These are phyloP conservation scores for Pleomassaria siparia DNA, from an alignment of 2,329 filamentous ascomycete species.

Conservation along the genomic window DNA sequence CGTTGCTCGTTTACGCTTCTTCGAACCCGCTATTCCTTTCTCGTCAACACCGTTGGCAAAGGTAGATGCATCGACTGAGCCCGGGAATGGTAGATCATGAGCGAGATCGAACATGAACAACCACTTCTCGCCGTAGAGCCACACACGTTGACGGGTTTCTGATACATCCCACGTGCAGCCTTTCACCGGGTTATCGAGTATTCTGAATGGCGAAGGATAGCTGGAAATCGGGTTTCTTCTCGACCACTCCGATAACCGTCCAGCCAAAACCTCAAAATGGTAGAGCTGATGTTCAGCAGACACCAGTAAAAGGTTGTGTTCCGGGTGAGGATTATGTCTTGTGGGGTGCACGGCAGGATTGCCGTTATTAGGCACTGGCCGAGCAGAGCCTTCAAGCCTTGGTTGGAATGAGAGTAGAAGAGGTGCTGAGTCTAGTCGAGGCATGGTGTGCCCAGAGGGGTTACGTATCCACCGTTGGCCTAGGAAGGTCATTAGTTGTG, in stretches of 20 bases:
- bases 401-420: slow-evolving; percentile 53
- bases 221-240: slow-evolving; percentile 75
- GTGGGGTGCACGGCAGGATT: slow-evolving; percentile 54
- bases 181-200: slow-evolving; percentile 77
- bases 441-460: slow-evolving; percentile 59
- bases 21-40: slow-evolving; percentile 26
- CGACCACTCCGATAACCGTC: slow-evolving; percentile 81
- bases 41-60: slow-evolving; percentile 10
- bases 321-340: slow-evolving; percentile 53
- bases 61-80: slow-evolving; percentile 9
- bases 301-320: slow-evolving; percentile 61
- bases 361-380: slow-evolving; percentile 44
- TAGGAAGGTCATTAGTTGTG: slow-evolving; percentile 51
- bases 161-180: slow-evolving; percentile 79
- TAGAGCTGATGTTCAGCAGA: slow-evolving; percentile 69
- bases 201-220: slow-evolving; percentile 73
- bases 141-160: slow-evolving; percentile 61
- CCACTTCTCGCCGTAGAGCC: slow-evolving; percentile 85
- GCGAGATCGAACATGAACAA: slow-evolving; percentile 89
- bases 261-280: slow-evolving; percentile 76
- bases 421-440: slow-evolving; percentile 48
- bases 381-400: slow-evolving; percentile 15
- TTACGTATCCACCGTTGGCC: slow-evolving; percentile 75
- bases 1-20: slow-evolving; percentile 34
- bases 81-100: slow-evolving; percentile 59